Conservation (phyloP, 2,329 filamentous ascomycete genomes). For the Chaetomiaceae sp. region DNA sequence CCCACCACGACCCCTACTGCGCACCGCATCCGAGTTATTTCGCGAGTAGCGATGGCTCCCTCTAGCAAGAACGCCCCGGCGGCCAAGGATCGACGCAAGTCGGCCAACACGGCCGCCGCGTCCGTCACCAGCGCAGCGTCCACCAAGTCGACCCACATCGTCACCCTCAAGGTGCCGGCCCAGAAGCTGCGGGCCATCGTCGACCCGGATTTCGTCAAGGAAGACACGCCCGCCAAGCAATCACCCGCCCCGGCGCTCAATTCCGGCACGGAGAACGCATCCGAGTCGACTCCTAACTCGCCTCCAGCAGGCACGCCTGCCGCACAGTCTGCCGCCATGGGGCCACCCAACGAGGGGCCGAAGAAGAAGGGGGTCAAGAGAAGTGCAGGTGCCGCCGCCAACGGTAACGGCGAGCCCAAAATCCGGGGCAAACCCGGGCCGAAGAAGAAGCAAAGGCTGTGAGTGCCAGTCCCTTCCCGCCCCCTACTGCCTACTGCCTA, state of each 20-base stretch:
- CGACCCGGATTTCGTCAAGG: slow-evolving; percentile 40
- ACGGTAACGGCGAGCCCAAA: slow-evolving; percentile 58
- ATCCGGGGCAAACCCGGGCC: slow-evolving; percentile 83
- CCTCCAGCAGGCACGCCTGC: slow-evolving; percentile 54
- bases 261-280: slow-evolving; percentile 52
- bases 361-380: slow-evolving; percentile 77
- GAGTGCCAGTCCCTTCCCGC: slow-evolving; percentile 43
- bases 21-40: slow-evolving; percentile 12
- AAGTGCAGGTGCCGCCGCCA: slow-evolving; percentile 55
- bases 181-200: slow-evolving; percentile 48
- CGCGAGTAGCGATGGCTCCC: slow-evolving; percentile 33
- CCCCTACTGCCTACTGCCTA: background rate
- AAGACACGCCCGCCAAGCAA: slow-evolving; percentile 37
- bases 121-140: slow-evolving; percentile 19
- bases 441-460: slow-evolving; percentile 95
- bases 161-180: slow-evolving; percentile 52
- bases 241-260: slow-evolving; percentile 43
- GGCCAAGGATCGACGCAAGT: slow-evolving; percentile 43
- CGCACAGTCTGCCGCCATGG: slow-evolving; percentile 48
- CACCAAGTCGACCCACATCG: slow-evolving; percentile 35
- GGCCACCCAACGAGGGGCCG: slow-evolving; percentile 54
- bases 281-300: slow-evolving; percentile 57
- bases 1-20: background rate
- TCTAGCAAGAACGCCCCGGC: slow-evolving; percentile 34
- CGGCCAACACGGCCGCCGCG: slow-evolving; percentile 22